Conservation (phyloP, 1,284 basidiomycete species). For the Sporisorium scitamineum region DNA sequence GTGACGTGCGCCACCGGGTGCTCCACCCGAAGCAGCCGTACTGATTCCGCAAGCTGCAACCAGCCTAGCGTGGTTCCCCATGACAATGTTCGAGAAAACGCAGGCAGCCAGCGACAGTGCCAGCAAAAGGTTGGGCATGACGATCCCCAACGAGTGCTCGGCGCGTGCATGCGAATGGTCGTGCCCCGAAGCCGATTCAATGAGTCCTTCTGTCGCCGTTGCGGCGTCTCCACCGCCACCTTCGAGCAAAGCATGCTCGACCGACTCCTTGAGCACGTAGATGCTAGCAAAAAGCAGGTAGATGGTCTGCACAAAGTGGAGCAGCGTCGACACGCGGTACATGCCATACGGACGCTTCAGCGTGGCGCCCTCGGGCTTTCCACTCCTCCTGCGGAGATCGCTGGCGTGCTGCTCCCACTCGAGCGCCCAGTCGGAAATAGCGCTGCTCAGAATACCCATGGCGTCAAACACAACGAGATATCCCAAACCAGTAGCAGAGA, state of each 20-base stretch:
- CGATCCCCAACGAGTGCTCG: conserved; percentile 48
- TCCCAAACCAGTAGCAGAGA: conserved; percentile 88
- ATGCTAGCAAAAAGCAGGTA: conserved; percentile 90
- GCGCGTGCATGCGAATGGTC: conserved; percentile 53
- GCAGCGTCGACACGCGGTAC: conserved; percentile 79
- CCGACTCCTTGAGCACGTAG: conserved; percentile 91
- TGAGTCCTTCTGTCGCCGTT: conserved; percentile 1
- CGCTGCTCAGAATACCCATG: conserved; percentile 57
- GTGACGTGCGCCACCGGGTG: conserved; percentile 37
- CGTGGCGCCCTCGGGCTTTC: conserved; percentile 27
- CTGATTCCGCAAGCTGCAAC: conserved; percentile 66
- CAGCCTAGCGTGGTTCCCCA: conserved; percentile 63
- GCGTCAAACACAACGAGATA: conserved; percentile 97
- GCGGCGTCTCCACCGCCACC: conserved; percentile 23
- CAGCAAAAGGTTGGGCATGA: conserved; percentile 54
- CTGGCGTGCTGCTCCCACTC: conserved; percentile 46
- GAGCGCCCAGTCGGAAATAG: conserved; percentile 42
- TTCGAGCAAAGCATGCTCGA: conserved; percentile 71
- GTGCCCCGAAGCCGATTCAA: conserved; percentile 39
- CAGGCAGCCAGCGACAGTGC: conserved; percentile 47
- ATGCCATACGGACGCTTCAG: conserved; percentile 72
- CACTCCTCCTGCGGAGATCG: conserved; percentile 28
- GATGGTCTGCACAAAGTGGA: conserved; percentile 86
- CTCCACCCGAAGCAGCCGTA: conserved; percentile 53
- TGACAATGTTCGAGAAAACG: conserved; percentile 56